Evolutionary conservation across 345 rosid species (phyloP).

Genomic region (Noccaea caerulescens): DNA sequence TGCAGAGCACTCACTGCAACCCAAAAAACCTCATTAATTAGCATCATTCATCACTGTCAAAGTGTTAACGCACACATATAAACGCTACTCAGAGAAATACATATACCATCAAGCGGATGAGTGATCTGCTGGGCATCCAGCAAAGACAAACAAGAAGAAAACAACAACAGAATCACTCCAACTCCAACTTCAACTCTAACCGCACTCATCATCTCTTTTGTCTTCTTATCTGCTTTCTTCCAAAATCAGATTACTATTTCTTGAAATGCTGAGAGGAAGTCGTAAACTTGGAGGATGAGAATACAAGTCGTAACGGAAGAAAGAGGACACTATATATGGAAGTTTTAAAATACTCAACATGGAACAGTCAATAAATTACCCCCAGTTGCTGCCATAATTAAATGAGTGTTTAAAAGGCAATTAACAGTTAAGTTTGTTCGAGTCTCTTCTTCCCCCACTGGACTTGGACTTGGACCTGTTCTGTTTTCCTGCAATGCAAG

Average conservation of each 20-base stretch:
- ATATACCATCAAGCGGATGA: slow-evolving; percentile 37
- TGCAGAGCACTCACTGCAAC: slow-evolving; percentile 27
- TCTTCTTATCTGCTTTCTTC: slow-evolving; percentile 15
- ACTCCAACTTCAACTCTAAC: background rate
- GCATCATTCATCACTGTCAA: slow-evolving; percentile 10
- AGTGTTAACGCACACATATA: background rate
- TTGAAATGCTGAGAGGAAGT: slow-evolving; percentile 4
- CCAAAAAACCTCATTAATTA: background rate
- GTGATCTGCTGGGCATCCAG: slow-evolving; percentile 38
- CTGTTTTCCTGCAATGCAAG: slow-evolving; percentile 8
- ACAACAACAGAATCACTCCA: slow-evolving; percentile 25
- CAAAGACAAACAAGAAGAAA: slow-evolving; percentile 21
- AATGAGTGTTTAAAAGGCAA: slow-evolving; percentile 15
- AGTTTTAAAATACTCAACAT: slow-evolving; percentile 12
- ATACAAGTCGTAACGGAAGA: background rate
- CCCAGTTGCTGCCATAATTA: slow-evolving; percentile 10
- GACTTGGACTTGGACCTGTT: slow-evolving; percentile 19
- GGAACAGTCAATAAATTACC: slow-evolving; percentile 15
- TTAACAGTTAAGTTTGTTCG: background rate
- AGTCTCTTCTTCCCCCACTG: slow-evolving; percentile 20
- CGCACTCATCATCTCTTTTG: slow-evolving; percentile 19
- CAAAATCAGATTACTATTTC: background rate
- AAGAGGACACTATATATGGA: slow-evolving; percentile 16
- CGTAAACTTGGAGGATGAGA: slow-evolving; percentile 20
- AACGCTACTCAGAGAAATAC: background rate